phyloP scores from a whole-genome alignment of 345 rosid genomes.

The Corchorus olitorius region DNA sequence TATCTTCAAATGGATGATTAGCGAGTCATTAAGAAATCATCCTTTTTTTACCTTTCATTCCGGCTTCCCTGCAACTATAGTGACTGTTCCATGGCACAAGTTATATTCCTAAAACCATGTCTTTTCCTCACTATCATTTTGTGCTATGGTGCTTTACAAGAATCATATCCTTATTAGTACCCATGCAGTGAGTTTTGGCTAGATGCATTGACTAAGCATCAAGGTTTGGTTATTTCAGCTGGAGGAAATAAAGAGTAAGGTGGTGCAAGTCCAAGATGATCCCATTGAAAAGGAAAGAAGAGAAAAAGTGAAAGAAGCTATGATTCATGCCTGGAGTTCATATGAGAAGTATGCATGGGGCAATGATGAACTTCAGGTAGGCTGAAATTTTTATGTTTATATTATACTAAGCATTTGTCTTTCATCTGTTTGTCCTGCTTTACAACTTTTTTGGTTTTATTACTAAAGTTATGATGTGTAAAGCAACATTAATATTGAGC shows the following conservation, averaged over 20 bases:
- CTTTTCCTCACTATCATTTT: not conserved
- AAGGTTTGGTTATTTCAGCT: constrained; percentile 15
- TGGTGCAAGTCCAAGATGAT: constrained; percentile 22
- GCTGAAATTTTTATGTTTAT: not conserved
- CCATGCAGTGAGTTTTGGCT: not conserved
- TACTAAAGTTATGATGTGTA: not conserved
- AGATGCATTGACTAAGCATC: not conserved
- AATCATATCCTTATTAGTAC: not conserved
- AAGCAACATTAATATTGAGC: not conserved
- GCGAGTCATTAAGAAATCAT: not conserved
- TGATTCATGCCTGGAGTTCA: constrained; percentile 95
- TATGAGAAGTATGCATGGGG: constrained; percentile 99
- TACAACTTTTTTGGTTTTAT: not conserved
- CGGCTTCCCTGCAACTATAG: not conserved
- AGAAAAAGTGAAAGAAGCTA: constrained; percentile 93
- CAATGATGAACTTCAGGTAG: constrained; percentile 92
- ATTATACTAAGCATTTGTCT: not conserved
- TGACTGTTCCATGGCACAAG: not conserved
- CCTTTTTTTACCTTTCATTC: not conserved
- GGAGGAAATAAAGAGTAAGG: constrained; percentile 14
- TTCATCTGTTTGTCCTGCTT: not conserved
- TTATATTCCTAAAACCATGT: not conserved
- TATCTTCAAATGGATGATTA: not conserved
- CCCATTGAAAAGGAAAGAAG: constrained; percentile 66
- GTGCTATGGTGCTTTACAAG: not conserved